Percentiles rank a stretch among this genome's conserved stretches.
Conservation (phyloP, 2,329 filamentous ascomycete species). For the Lasiodiplodia gonubiensis region DNA sequence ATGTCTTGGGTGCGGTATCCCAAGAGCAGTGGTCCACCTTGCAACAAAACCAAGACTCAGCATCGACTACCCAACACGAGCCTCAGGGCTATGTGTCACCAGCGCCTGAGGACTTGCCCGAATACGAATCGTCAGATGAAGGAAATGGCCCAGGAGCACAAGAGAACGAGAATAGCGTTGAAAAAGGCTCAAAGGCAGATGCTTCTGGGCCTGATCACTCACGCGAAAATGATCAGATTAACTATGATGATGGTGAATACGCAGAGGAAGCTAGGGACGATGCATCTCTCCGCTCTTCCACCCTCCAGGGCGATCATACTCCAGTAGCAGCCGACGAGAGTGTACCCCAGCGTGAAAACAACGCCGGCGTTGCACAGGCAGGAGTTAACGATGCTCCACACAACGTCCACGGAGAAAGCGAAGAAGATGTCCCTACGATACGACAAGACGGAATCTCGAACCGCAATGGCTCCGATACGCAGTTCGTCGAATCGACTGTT, state of each 20-base stretch:
- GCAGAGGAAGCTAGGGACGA: slow-evolving; percentile 31
- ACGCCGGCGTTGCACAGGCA: background rate
- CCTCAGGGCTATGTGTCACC: slow-evolving; percentile 3
- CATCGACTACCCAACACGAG: background rate
- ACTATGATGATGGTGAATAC: slow-evolving; percentile 58
- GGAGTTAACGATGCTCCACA: background rate
- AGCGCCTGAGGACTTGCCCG: background rate
- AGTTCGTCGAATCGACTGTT: background rate
- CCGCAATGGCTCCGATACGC: background rate
- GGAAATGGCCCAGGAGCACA: background rate
- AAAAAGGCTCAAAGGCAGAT: background rate
- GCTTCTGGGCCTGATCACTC: background rate
- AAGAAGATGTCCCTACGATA: background rate
- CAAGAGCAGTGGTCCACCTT: background rate
- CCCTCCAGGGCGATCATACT: slow-evolving; percentile 42
- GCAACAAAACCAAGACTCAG: background rate
- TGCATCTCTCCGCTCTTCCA: slow-evolving; percentile 40
- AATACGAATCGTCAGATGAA: slow-evolving; percentile 14
- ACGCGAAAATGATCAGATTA: slow-evolving; percentile 51
- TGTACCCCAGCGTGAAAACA: background rate
- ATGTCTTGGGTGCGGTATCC: background rate
- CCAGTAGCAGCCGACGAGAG: slow-evolving; percentile 30
- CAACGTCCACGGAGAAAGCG: background rate
- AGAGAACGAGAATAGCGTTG: background rate
- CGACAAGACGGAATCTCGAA: background rate